Evolutionary conservation across 2,329 filamentous ascomycete genomes (phyloP).

Genomic region (Cercospora zeae-maydis): DNA sequence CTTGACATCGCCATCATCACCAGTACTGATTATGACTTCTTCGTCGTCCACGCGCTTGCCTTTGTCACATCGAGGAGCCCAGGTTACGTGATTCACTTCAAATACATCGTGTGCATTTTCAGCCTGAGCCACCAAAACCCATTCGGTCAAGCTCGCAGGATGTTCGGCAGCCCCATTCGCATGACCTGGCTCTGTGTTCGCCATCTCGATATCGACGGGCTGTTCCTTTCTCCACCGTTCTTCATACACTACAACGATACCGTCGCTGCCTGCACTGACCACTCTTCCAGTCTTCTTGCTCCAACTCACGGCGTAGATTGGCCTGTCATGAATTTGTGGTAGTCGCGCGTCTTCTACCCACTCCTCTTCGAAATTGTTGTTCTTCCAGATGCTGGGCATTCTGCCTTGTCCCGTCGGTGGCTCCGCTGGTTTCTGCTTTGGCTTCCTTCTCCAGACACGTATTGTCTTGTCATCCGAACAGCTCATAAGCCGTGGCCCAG

Average conservation of each 20-base stretch:
- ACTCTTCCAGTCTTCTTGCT: slow-evolving; percentile 71
- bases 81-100: slow-evolving; percentile 88
- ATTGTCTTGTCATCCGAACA: slow-evolving; percentile 80
- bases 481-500: slow-evolving; percentile 65
- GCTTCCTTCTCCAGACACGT: slow-evolving; percentile 69
- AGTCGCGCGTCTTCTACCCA: slow-evolving; percentile 78
- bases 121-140: slow-evolving; percentile 67
- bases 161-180: slow-evolving; percentile 10
- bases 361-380: slow-evolving; percentile 66
- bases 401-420: slow-evolving; percentile 50
- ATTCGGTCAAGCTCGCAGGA: slow-evolving; percentile 49
- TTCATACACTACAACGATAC: slow-evolving; percentile 72
- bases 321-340: slow-evolving; percentile 70
- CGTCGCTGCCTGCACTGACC: slow-evolving; percentile 87
- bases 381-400: slow-evolving; percentile 87
- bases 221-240: slow-evolving; percentile 50
- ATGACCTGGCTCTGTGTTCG: slow-evolving; percentile 20
- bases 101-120: slow-evolving; percentile 82
- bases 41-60: slow-evolving; percentile 60
- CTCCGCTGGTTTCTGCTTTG: slow-evolving; percentile 49
- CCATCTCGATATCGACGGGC: slow-evolving; percentile 29
- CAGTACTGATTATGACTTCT: slow-evolving; percentile 85
- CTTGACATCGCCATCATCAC: slow-evolving; percentile 84
- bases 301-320: slow-evolving; percentile 84
- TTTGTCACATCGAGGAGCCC: slow-evolving; percentile 75